Conservation (phyloP, 805 yeast species). For the Yarrowia phangngaensis region DNA sequence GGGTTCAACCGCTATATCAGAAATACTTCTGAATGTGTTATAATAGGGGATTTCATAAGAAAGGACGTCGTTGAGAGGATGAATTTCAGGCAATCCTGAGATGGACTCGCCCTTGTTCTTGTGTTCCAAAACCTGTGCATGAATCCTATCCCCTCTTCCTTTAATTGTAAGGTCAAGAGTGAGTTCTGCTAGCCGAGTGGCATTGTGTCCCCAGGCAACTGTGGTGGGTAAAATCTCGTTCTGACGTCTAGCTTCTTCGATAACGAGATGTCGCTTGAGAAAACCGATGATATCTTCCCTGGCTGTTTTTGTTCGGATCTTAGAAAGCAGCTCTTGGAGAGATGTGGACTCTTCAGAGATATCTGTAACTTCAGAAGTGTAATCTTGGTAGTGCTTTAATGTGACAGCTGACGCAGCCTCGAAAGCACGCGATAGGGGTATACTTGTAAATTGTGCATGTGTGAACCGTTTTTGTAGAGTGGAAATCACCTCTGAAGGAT, state of each 20-base stretch:
- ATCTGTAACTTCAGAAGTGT: neutral
- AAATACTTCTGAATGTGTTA: constrained; percentile 44
- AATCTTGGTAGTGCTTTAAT: constrained; percentile 13
- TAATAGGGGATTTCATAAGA: constrained; percentile 63
- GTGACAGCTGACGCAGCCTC: neutral
- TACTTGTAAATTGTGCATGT: constrained; percentile 25
- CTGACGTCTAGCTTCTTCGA: constrained; percentile 1
- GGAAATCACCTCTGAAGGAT: constrained; percentile 25
- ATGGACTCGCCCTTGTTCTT: neutral
- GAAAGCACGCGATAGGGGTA: neutral
- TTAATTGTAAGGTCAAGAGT: constrained; percentile 75
- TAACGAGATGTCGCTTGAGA: constrained; percentile 43
- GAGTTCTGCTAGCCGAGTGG: constrained; percentile 79
- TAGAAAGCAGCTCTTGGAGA: constrained; percentile 43
- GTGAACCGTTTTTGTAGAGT: constrained; percentile 32
- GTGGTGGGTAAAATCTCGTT: constrained; percentile 2
- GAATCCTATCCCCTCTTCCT: constrained; percentile 68
- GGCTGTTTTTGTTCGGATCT: constrained; percentile 50
- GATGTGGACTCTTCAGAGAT: constrained; percentile 32
- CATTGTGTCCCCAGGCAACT: constrained; percentile 69
- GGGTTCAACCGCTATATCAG: constrained; percentile 37
- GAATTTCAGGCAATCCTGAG: constrained; percentile 14
- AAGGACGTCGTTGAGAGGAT: constrained; percentile 60
- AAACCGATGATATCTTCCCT: constrained; percentile 57
- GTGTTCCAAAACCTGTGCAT: constrained; percentile 24